Evolutionary conservation across 192 early-diverging fungal species (phyloP), one percentile per base, ranked within the genome.

Genomic region (Funneliformis mosseae): DNA sequence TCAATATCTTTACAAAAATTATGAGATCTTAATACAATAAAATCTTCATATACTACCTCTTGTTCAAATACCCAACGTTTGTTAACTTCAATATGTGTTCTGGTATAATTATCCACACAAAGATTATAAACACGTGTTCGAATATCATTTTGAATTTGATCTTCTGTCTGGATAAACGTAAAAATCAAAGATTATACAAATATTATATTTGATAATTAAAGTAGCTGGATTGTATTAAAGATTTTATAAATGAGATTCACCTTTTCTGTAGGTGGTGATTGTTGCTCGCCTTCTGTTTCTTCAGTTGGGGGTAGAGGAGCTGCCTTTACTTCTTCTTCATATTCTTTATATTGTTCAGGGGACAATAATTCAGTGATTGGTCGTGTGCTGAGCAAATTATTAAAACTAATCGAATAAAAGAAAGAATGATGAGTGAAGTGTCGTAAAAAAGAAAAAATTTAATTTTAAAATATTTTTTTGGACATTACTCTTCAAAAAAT

Each of bases 61-160:
- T 85, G 84, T 80, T 94, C 93, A 76, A 89, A 94, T 7, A 89
- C 85, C 93, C 93, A 94, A n/a, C 91, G 88, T 74, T 93, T 93
- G 78, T 90, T 90, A 11, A 92, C 92, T 59, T 87, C 89, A 14
- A 85, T 87, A 62, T 94, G 93, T 16, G 90, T 94, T 50, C 85
- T 87, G 69, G 89, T 89, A 83, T 94, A 92, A 9, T 89, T 84
- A 16, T 85, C 87, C 2, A 82, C 80, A 77, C 87, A 89, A n/a
- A 90, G 25, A 21, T 85, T 85, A 62, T 92, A 87, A 46, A 94
- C 87, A n/a, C 86, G 81, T 50, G 87, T 87, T 39, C 89, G 84
- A 42, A 94, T 84, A 28, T 87, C 84, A 25, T 69, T 28, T 69
- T 94, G 88, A 4, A 92, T 76, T 61, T 94, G 87, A 48, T 89